Percentiles rank a stretch among this genome's conserved stretches.
phyloP scores from a whole-genome alignment of 495 filamentous ascomycete genomes.

The Hypoxylon fragiforme region DNA sequence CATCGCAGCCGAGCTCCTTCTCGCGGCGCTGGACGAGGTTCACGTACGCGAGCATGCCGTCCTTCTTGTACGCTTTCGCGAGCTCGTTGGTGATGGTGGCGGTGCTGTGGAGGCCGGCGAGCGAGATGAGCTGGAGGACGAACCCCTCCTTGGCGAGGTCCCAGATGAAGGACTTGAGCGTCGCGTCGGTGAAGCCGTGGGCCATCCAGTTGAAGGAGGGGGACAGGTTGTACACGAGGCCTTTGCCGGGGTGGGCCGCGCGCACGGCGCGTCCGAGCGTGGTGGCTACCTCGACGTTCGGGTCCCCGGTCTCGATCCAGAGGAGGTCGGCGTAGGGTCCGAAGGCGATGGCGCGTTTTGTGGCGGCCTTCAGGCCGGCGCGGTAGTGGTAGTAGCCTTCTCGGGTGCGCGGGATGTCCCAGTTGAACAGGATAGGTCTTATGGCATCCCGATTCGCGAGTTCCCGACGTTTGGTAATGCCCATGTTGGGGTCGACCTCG shows the following conservation, averaged over 20 bases:
- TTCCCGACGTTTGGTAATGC: constrained; percentile 72
- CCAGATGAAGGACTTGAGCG: constrained; percentile 89
- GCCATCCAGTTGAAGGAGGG: constrained; percentile 99
- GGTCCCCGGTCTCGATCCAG: constrained; percentile 95
- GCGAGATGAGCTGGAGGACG: constrained; percentile 87
- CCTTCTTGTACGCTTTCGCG: constrained; percentile 76
- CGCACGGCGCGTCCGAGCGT: constrained; percentile 77
- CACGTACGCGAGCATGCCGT: constrained; percentile 96
- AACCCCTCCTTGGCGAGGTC: constrained; percentile 93
- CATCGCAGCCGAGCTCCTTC: constrained; percentile 91
- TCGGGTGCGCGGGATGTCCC: constrained; percentile 89
- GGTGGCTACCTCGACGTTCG: constrained; percentile 73
- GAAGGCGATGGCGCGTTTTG: constrained; percentile 88
- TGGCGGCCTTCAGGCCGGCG: constrained; percentile 84
- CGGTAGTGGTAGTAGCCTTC: constrained; percentile 97
- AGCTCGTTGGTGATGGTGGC: constrained; percentile 87
- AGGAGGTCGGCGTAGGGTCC: constrained; percentile 92
- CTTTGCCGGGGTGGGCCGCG: constrained; percentile 68
- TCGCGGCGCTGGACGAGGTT: constrained; percentile 84
- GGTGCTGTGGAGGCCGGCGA: constrained; percentile 87
- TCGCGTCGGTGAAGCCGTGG: constrained; percentile 81
- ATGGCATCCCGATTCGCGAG: constrained; percentile 66
- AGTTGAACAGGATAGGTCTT: constrained; percentile 75
- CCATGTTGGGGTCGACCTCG: constrained; percentile 66
- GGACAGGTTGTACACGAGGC: constrained; percentile 91